Conservation (phyloP, 1,139 yeast species). For the Pichia sp. region DNA sequence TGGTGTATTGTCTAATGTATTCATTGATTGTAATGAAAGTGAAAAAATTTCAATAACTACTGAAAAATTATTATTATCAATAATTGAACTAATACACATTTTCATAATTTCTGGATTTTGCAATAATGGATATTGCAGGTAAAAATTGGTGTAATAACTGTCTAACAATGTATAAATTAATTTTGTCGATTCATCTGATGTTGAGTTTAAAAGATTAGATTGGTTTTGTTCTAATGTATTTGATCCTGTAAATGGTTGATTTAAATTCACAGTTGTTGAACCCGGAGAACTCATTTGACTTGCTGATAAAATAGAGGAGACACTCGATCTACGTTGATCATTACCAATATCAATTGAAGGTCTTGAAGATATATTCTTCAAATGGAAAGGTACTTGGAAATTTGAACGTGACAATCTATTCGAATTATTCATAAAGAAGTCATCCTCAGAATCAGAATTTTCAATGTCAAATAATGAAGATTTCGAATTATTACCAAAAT, state of each 20-base stretch:
- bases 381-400: constrained; percentile 22
- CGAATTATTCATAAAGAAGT: constrained; percentile 21
- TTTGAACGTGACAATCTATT: constrained; percentile 18
- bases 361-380: constrained; percentile 36
- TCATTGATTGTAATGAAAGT: constrained; percentile 43
- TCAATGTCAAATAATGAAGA: constrained; percentile 10
- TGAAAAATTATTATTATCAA: constrained; percentile 36
- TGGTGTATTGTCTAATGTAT: constrained; percentile 32
- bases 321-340: constrained; percentile 5
- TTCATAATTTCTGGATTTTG: constrained; percentile 33
- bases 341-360: constrained; percentile 35
- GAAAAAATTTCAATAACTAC: constrained; percentile 46
- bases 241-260: too few relatives aligned
- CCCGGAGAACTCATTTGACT: too few relatives aligned
- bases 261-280: background rate
- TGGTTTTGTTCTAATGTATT: too few relatives aligned
- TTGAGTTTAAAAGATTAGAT: background rate
- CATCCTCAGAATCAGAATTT: constrained; percentile 37
- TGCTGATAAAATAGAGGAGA: too few relatives aligned
- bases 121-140: constrained; percentile 50
- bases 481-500: background rate
- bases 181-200: background rate
- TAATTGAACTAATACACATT: constrained; percentile 16
- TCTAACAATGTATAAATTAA: constrained; percentile 17
- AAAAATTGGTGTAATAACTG: constrained; percentile 48